phyloP scores from a whole-genome alignment of 192 early-diverging fungal species.

The Linnemannia hyalina region DNA sequence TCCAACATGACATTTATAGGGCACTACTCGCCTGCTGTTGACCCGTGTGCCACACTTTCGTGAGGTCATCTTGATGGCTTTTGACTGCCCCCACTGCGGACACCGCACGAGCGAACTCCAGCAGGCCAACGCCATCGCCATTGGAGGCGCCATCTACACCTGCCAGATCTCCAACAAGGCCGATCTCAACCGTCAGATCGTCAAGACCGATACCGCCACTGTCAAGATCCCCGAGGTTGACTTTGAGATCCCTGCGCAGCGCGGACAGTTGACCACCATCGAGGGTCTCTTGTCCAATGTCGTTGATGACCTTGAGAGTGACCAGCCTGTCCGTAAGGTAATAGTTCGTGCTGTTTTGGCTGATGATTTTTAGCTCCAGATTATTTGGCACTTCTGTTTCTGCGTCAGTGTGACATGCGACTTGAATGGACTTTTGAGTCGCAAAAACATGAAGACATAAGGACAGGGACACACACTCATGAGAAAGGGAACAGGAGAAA shows the following conservation, averaged over 20 bases:
- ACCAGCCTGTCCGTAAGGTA: constrained; percentile 84
- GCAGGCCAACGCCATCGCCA: constrained; percentile 84
- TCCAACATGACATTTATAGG: constrained; percentile 59
- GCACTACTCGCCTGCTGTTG: constrained; percentile 86
- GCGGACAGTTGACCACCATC: constrained; percentile 90
- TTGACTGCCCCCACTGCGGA: constrained; percentile 82
- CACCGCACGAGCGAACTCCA: constrained; percentile 92
- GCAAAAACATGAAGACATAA: not conserved
- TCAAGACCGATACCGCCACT: constrained; percentile 86
- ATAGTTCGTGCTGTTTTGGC: not conserved
- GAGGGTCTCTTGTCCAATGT: constrained; percentile 85
- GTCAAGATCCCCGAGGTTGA: constrained; percentile 88
- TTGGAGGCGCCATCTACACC: constrained; percentile 81
- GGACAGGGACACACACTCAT: not conserved
- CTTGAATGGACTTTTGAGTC: not conserved
- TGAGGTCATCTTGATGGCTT: constrained; percentile 66
- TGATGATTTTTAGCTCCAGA: not conserved
- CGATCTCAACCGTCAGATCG: constrained; percentile 92
- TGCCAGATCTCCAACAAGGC: constrained; percentile 73
- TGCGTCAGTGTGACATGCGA: not conserved
- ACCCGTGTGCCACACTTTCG: constrained; percentile 95
- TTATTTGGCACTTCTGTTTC: not conserved
- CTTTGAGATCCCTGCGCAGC: constrained; percentile 89
- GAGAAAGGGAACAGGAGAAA: not conserved
- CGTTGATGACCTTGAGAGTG: constrained; percentile 82